Evolutionary conservation across 1,139 yeast species (phyloP).

Genomic region (Candida freyschussii): DNA sequence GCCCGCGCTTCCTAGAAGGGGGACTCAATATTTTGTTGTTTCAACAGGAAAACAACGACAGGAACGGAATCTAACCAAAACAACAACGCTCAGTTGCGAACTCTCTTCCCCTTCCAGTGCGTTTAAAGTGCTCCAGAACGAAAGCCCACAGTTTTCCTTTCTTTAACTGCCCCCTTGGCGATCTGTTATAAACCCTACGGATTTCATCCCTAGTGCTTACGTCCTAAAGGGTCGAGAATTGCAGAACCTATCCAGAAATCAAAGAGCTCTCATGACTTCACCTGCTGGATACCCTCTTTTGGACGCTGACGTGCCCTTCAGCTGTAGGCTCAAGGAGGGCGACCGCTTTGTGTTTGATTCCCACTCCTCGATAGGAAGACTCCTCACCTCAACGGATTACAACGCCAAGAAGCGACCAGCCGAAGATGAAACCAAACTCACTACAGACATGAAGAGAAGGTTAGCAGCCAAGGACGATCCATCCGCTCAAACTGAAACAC

Average conservation of each 20-base stretch:
- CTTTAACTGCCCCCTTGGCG: no score
- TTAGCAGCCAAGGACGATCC: slow-evolving; percentile 12
- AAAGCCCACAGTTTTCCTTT: no score
- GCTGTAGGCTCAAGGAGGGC: slow-evolving; percentile 16
- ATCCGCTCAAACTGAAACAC: no score
- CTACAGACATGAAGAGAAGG: slow-evolving; percentile 18
- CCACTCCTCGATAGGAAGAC: slow-evolving; percentile 2
- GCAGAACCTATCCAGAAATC: no score
- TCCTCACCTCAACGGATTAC: slow-evolving; percentile 3
- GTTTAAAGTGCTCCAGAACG: no score
- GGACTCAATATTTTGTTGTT: no score
- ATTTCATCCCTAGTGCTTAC: no score
- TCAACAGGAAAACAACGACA: no score
- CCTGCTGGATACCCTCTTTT: slow-evolving; percentile 23
- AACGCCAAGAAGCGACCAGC: slow-evolving; percentile 21
- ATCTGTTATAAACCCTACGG: no score
- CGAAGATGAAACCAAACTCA: slow-evolving; percentile 12
- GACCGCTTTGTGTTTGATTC: slow-evolving; percentile 10
- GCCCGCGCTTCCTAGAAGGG: no score
- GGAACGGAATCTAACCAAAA: no score
- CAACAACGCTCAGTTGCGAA: neutral
- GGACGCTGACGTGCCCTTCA: slow-evolving; percentile 16
- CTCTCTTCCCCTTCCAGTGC: neutral
- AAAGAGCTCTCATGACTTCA: slow-evolving; percentile 13
- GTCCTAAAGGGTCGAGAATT: no score